phyloP scores from a whole-genome alignment of 2,329 filamentous ascomycete species.

The Lecanicillium sp. region DNA sequence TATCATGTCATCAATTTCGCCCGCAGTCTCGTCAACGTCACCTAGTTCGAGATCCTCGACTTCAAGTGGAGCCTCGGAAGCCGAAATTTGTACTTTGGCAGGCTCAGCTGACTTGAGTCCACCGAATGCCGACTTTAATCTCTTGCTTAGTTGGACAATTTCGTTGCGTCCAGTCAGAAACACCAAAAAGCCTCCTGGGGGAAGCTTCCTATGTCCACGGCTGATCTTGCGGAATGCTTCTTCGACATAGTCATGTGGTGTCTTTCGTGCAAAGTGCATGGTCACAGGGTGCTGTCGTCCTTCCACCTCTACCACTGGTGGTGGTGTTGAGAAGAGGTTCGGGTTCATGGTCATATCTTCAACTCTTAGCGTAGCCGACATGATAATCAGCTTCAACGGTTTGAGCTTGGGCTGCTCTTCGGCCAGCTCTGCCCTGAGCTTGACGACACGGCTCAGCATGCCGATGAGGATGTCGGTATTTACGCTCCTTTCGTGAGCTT shows the following conservation, averaged over 20 bases:
- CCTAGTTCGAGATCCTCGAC: conserved; percentile 83
- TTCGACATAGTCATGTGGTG: conserved; percentile 80
- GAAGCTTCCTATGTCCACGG: conserved; percentile 81
- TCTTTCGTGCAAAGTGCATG: conserved; percentile 77
- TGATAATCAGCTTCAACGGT: conserved; percentile 89
- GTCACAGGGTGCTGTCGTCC: conserved; percentile 89
- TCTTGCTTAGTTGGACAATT: conserved; percentile 75
- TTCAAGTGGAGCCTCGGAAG: conserved; percentile 71
- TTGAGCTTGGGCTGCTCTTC: conserved; percentile 62
- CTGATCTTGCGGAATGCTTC: conserved; percentile 84
- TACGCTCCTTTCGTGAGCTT: conserved; percentile 93
- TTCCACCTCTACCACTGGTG: conserved; percentile 82
- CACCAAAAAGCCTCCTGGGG: conserved; percentile 83
- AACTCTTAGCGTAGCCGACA: conserved; percentile 91
- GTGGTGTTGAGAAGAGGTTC: conserved; percentile 67
- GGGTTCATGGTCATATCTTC: conserved; percentile 84
- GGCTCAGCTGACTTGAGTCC: conserved; percentile 47
- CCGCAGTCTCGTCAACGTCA: conserved; percentile 55
- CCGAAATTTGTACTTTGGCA: conserved; percentile 66
- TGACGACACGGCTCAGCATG: conserved; percentile 89
- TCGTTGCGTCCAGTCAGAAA: conserved; percentile 94
- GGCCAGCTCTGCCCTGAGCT: conserved; percentile 68
- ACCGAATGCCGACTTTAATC: conserved; percentile 61
- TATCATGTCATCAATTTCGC: conserved; percentile 51
- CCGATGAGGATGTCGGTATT: conserved; percentile 98